Evolutionary conservation across 2,329 filamentous ascomycete species (phyloP), one percentile per base, ranked within the genome.

Genomic region (Scedosporium aurantiacum): DNA sequence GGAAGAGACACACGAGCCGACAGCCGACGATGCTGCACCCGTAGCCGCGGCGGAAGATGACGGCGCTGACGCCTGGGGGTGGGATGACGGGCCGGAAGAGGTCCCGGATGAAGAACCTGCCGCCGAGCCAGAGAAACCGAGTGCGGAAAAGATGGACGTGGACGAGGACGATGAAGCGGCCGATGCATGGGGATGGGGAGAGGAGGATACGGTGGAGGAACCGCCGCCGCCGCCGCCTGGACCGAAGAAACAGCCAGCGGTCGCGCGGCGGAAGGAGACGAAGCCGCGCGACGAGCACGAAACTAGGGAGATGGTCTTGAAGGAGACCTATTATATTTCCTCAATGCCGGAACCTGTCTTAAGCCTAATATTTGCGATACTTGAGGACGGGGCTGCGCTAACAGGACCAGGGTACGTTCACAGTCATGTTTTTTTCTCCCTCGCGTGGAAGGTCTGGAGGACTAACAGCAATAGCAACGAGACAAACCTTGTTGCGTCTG

Each of bases 171-270:
- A 82, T 23, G 74, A 74, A 54, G 50, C 50, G 4, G 79, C 77
- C 14, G 89, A 90, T 63, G 90, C 90, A 32, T 94, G 90, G 88
- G 90, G 89, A 40, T 95, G 90, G 89, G 89, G 84, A n/a, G 89
- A 84, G 28, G 79, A 93, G 28, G 88, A 88, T 18, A 68, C 67
- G 23, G 63, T 75, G 64, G 69, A 69, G 60, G 64, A 70, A 54
- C 55, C 60, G 54, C 55, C 60, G 1, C 37, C 52, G 16, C 52
- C 52, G 16, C 54, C 47, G 61, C 66, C 58, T 5, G 67, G 47
- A 40, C 64, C 27, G 63, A 63, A 40, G 54, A n/a, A 28, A 45
- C 55, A 32, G 50, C 59, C 43, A 65, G 60, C 27, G 5, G 56
- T 58, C 61, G 63, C n/a, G 56, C 62, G 40, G 28, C 61, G 37